phyloP scores from a whole-genome alignment of 805 yeast species.

The Candida insectorum region DNA sequence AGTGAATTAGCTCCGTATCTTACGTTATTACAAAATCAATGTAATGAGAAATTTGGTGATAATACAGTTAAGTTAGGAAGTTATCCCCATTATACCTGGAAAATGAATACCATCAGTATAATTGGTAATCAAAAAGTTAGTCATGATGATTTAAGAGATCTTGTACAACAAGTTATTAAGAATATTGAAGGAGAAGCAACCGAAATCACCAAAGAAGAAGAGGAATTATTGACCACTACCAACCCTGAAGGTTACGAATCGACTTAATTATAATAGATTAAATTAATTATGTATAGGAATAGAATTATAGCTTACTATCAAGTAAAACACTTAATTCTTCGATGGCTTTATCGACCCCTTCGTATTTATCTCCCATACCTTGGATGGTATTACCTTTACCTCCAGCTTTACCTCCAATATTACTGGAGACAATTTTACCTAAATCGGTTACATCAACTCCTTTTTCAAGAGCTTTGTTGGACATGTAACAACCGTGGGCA shows the following conservation, averaged over 20 bases:
- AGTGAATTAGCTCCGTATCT: slow-evolving; percentile 67
- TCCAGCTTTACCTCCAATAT: slow-evolving; percentile 96
- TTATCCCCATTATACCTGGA: slow-evolving; percentile 72
- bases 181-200: slow-evolving; percentile 49
- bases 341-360: slow-evolving; percentile 70
- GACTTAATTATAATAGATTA: slow-evolving; percentile 1
- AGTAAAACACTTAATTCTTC: slow-evolving; percentile 62
- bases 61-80: slow-evolving; percentile 68
- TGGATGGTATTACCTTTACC: slow-evolving; percentile 96
- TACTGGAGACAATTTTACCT: slow-evolving; percentile 64
- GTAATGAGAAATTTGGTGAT: slow-evolving; percentile 25
- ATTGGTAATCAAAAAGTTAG: slow-evolving; percentile 51
- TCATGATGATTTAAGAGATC: slow-evolving; percentile 27
- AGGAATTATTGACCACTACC: slow-evolving; percentile 40
- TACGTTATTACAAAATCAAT: slow-evolving; percentile 44
- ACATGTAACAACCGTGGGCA: slow-evolving; percentile 92
- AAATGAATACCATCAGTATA: slow-evolving; percentile 68
- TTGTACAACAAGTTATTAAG: slow-evolving; percentile 46
- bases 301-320: slow-evolving; percentile 48
- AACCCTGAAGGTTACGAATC: slow-evolving; percentile 9
- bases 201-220: slow-evolving; percentile 58
- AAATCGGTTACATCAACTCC: slow-evolving; percentile 75
- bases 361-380: slow-evolving; percentile 89
- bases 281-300: slow-evolving; percentile 1
- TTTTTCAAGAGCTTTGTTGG: slow-evolving; percentile 63